Evolutionary conservation across 108 stramenopile genomes (phyloP).

Genomic region (Fragilaria crotonensis): DNA sequence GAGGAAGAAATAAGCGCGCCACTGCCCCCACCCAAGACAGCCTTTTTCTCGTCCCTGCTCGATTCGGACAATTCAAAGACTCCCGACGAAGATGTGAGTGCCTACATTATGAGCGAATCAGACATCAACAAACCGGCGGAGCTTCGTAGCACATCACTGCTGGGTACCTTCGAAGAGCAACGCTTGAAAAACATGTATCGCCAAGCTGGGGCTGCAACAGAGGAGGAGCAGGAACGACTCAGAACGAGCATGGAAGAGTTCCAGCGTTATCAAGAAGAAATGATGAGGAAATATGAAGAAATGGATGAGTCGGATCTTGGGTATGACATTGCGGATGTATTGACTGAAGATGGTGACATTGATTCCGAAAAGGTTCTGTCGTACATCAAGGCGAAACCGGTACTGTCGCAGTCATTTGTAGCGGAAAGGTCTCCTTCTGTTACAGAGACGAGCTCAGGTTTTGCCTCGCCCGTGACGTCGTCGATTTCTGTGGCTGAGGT

Average conservation of each 20-base stretch:
- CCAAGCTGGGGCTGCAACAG: slow-evolving; percentile 43
- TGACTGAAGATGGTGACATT: slow-evolving; percentile 41
- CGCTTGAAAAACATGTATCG: slow-evolving; percentile 40
- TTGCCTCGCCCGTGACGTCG: background rate
- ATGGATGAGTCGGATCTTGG: slow-evolving; percentile 20
- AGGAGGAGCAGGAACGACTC: slow-evolving; percentile 54
- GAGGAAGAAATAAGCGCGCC: background rate
- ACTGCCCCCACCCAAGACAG: slow-evolving; percentile 20
- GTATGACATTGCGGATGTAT: slow-evolving; percentile 25
- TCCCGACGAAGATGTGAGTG: background rate
- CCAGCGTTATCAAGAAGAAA: slow-evolving; percentile 35
- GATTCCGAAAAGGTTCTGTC: slow-evolving; percentile 43
- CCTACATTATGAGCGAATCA: slow-evolving; percentile 4
- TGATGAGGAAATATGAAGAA: slow-evolving; percentile 7
- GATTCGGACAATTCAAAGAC: background rate
- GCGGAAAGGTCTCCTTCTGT: too few relatives aligned
- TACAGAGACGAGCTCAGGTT: too few relatives aligned
- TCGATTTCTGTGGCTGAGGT: background rate
- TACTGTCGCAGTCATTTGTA: too few relatives aligned
- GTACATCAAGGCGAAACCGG: slow-evolving; percentile 15
- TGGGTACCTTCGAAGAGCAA: slow-evolving; percentile 70
- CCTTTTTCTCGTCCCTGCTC: slow-evolving; percentile 18
- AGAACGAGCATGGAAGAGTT: slow-evolving; percentile 52
- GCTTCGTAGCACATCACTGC: slow-evolving; percentile 14
- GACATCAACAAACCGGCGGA: background rate